These are phyloP conservation scores for Eudorina sp. DNA, from an alignment of 139 green algal genomes.

Conservation along the genomic window DNA sequence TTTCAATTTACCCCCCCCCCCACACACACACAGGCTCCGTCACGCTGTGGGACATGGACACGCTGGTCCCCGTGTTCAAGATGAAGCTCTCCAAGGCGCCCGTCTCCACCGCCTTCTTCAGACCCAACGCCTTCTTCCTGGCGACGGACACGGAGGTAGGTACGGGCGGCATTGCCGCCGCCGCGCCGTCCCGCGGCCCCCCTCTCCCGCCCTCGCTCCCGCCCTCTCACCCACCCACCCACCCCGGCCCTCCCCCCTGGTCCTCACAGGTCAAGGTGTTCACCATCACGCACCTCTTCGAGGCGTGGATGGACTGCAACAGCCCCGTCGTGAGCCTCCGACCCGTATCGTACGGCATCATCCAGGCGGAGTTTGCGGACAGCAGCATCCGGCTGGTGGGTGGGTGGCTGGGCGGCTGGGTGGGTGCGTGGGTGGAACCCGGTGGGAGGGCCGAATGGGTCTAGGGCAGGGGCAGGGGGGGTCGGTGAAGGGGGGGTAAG, in stretches of 20 bases:
- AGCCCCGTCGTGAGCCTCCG: conserved; percentile 20
- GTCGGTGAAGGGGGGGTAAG: too few relatives aligned
- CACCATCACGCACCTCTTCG: conserved; percentile 43
- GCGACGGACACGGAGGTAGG: conserved; percentile 44
- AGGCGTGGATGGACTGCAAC: conserved; percentile 64
- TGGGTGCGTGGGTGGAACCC: background rate
- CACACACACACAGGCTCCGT: conserved; percentile 13
- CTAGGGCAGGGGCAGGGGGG: too few relatives aligned
- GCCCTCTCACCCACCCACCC: too few relatives aligned
- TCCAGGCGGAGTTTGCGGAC: conserved; percentile 53
- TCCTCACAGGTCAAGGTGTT: conserved; percentile 49
- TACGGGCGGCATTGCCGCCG: too few relatives aligned
- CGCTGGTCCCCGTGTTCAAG: conserved; percentile 52
- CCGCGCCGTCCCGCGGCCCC: too few relatives aligned
- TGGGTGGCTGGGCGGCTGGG: background rate
- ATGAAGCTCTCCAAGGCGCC: conserved; percentile 50
- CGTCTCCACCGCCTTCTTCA: conserved; percentile 32
- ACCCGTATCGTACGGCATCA: conserved; percentile 47
- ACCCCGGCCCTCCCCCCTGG: background rate
- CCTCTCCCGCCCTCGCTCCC: too few relatives aligned
- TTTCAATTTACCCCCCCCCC: background rate
- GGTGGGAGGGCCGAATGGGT: too few relatives aligned
- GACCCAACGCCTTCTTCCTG: conserved; percentile 37
- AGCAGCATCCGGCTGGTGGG: conserved; percentile 52
- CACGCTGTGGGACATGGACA: conserved; percentile 52